A percentile compares a stretch with the other conserved stretches of the same genome.
phyloP scores from a whole-genome alignment of 2,329 filamentous ascomycete species.

The Sclerotinia trifoliorum region DNA sequence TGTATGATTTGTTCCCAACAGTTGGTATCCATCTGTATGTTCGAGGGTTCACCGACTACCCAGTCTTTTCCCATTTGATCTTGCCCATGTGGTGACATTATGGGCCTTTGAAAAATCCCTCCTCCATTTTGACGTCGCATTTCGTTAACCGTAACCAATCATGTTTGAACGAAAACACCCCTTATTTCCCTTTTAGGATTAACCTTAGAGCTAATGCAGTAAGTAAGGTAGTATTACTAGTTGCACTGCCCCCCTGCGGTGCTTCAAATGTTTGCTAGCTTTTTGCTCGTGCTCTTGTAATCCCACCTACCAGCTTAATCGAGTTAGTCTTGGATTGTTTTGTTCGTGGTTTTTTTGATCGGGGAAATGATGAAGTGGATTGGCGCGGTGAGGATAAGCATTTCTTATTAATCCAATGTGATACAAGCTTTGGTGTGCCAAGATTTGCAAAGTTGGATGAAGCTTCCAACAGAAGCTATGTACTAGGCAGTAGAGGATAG shows the following conservation, averaged over 20 bases:
- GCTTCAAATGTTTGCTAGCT: neutral
- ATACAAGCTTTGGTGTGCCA: no score
- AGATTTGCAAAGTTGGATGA: no score
- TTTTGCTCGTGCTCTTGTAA: neutral
- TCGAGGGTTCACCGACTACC: neutral
- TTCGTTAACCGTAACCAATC: conserved; percentile 3
- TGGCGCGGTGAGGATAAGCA: neutral
- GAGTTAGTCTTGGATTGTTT: neutral
- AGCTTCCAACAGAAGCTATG: no score
- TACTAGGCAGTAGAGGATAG: no score
- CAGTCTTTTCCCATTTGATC: neutral
- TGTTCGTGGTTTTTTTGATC: neutral
- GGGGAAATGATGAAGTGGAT: neutral
- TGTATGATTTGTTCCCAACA: no score
- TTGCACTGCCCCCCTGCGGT: neutral
- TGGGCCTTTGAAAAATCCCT: neutral
- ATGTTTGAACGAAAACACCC: neutral
- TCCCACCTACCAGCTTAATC: neutral
- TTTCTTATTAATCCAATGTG: neutral
- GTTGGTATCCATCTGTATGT: no score
- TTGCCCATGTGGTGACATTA: neutral
- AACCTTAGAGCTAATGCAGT: neutral
- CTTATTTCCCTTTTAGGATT: neutral
- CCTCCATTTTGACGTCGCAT: neutral
- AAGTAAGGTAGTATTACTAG: neutral